Conservation (phyloP, 148 eudicot genomes). For the Agrostemma githago region DNA sequence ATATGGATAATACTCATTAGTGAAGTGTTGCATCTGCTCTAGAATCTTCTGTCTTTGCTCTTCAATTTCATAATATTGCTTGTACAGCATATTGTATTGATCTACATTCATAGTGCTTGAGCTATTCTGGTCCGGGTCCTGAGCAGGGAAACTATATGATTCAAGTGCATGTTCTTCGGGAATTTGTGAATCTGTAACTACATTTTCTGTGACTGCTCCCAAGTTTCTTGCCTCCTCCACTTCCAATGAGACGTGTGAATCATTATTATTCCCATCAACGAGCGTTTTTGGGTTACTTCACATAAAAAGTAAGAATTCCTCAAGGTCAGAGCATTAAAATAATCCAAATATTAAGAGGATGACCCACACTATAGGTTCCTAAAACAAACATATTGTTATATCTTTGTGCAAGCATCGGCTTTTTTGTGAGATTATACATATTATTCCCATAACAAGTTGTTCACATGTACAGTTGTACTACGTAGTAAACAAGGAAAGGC, state of each 20-base stretch:
- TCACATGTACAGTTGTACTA: not conserved
- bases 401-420: too few relatives aligned
- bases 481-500: not conserved
- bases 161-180: slow-evolving; percentile 21
- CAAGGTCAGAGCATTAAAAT: slow-evolving; percentile 17
- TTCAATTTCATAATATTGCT: slow-evolving; percentile 69
- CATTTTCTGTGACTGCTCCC: slow-evolving; percentile 24
- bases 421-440: too few relatives aligned
- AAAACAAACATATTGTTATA: not conserved
- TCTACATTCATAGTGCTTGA: slow-evolving; percentile 35
- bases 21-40: slow-evolving; percentile 57
- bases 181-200: slow-evolving; percentile 22
- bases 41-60: slow-evolving; percentile 71
- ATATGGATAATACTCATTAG: slow-evolving; percentile 37
- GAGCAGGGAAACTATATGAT: slow-evolving; percentile 25
- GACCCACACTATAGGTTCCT: not conserved
- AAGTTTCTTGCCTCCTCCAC: slow-evolving; percentile 25
- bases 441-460: too few relatives aligned
- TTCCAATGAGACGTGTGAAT: slow-evolving; percentile 21
- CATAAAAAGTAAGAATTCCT: slow-evolving; percentile 5
- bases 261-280: slow-evolving; percentile 22
- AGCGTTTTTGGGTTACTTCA: slow-evolving; percentile 35
- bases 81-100: slow-evolving; percentile 52
- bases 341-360: not conserved
- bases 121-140: slow-evolving; percentile 25